Percentiles rank a stretch among this genome's conserved stretches.
These are phyloP conservation scores for Eutreptiella sp. DNA, from an alignment of 208 protist genomes.

Conservation along the genomic window DNA sequence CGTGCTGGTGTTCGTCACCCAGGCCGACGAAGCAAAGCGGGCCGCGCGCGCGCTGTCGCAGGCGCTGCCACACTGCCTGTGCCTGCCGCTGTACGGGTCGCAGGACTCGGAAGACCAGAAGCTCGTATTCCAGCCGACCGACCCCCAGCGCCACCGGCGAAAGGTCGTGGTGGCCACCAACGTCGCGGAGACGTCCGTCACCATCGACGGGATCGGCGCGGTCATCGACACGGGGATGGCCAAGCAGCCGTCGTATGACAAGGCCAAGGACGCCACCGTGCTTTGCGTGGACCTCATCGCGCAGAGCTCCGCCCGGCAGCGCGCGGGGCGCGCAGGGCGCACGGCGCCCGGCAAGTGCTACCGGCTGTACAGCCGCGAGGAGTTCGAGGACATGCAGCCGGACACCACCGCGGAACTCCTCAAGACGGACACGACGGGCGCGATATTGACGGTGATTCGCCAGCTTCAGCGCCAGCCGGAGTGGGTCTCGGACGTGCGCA, in stretches of 20 bases:
- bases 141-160: slow-evolving; percentile 43
- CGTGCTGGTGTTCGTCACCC: no score
- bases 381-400: slow-evolving; percentile 36
- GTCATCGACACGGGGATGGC: slow-evolving; percentile 98
- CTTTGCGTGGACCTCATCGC: slow-evolving; percentile 96
- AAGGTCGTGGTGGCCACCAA: slow-evolving; percentile 98
- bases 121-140: slow-evolving; percentile 50
- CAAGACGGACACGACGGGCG: slow-evolving; percentile 60
- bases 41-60: no score
- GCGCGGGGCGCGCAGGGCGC: slow-evolving; percentile 97
- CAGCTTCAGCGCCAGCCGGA: no score
- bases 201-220: slow-evolving; percentile 98
- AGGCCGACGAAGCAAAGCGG: no score
- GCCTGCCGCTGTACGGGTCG: slow-evolving; percentile 67
- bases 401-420: slow-evolving; percentile 70
- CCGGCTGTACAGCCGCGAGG: slow-evolving; percentile 82
- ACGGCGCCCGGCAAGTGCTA: slow-evolving; percentile 96
- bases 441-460: slow-evolving; percentile 55
- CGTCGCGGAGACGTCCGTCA: slow-evolving; percentile 99
- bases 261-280: slow-evolving; percentile 88
- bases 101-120: slow-evolving; percentile 63
- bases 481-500: no score
- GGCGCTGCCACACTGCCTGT: no score
- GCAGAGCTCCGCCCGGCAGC: slow-evolving; percentile 94
- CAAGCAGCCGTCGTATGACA: slow-evolving; percentile 96